phyloP scores from a whole-genome alignment of 208 protist genomes.

The Acanthamoeba royreba region DNA sequence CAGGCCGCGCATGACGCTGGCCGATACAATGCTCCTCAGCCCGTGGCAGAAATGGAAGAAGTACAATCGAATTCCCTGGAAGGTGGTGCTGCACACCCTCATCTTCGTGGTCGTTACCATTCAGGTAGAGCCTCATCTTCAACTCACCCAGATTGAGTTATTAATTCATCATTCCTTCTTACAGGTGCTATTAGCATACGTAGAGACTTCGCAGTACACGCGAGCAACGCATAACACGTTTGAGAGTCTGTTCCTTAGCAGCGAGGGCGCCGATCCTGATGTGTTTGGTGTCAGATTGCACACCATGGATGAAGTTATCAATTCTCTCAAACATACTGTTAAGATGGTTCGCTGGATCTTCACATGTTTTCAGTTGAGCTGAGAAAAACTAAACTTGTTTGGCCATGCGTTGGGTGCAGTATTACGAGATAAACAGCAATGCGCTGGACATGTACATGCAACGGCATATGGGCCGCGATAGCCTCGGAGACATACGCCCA shows the following conservation, averaged over 20 bases:
- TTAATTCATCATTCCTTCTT: neutral
- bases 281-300: neutral
- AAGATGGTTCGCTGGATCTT: neutral
- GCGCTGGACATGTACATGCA: constrained; percentile 28
- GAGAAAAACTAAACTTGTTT: too few species aligned
- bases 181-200: constrained; percentile 37
- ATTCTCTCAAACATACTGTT: neutral
- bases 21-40: constrained; percentile 38
- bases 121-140: neutral
- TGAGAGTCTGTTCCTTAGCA: neutral
- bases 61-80: constrained; percentile 47
- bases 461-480: neutral
- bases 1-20: constrained; percentile 36
- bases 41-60: constrained; percentile 53
- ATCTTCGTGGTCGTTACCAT: constrained; percentile 44
- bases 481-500: neutral
- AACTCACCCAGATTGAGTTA: neutral
- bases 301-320: neutral
- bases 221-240: constrained; percentile 15
- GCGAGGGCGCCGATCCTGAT: neutral
- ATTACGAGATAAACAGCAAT: neutral
- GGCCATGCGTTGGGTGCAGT: neutral
- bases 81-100: constrained; percentile 40
- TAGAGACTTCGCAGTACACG: constrained; percentile 28
- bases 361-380: neutral